Evolutionary conservation across 2,329 filamentous ascomycete genomes (phyloP), one percentile per base, ranked within the genome.

Genomic region (Pseudocercospora musae): DNA sequence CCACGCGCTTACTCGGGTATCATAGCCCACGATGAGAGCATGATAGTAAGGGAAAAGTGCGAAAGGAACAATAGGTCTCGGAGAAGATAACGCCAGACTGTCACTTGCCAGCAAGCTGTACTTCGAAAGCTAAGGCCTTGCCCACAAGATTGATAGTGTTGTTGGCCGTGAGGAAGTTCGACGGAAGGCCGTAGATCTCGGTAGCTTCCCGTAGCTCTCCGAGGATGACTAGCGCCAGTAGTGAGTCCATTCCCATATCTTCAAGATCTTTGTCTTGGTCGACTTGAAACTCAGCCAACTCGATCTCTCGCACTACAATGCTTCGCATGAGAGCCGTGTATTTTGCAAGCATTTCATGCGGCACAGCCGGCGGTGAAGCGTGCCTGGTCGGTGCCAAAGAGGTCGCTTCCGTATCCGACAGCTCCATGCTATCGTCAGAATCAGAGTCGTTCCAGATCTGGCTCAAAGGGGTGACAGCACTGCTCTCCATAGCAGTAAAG

Each of bases 401-500:
- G 15, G 52, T 54, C 3, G 52, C 52, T 25, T 54, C 52, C 6
- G 52, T 54, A n/a, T 54, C 52, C 7, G 52, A 54, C 15, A 54
- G 31, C 9, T 54, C 8, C 52, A 54, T 54, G n/a, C 33, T 18
- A 29, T 52, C 49, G 13, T 52, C 49, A 31, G 21, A 23, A 52
- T 52, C 48, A 18, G 52, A 54, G n/a, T 54, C 52, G n/a, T 15
- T 20, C 52, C 52, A 54, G 18, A 54, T 54, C 29, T 54, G 52
- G 52, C 52, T 54, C n/a, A 54, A 18, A 23, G 52, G 52, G 9
- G 52, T 54, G 2, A 54, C 52, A 37, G 52, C 52, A 40, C 52
- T 54, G 21, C 52, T 54, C 2, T 54, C 52, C 52, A 54, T 54
- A 4, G 52, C 52, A 5, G 18, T 37, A 21, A 54, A 54, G 18